phyloP scores from a whole-genome alignment of 768 basidiomycete species.

The Omphalotus guepiniiformis region DNA sequence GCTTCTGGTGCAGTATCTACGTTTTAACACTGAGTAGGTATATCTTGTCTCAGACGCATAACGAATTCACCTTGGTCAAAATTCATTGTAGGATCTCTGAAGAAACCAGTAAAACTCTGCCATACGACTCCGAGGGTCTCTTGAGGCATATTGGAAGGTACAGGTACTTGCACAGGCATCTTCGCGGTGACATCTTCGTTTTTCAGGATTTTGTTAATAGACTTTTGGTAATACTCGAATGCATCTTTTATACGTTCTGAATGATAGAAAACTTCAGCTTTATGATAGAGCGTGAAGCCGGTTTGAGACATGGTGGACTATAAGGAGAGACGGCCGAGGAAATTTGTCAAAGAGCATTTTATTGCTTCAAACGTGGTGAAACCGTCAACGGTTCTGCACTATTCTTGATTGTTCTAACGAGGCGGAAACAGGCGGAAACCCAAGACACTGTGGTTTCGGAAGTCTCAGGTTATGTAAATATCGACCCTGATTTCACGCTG shows the following conservation, averaged over 20 bases:
- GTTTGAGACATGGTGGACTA: conserved; percentile 11
- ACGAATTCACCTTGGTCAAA: conserved; percentile 12
- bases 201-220: conserved; percentile 24
- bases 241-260: conserved; percentile 15
- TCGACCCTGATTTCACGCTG: too few species aligned
- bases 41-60: not conserved
- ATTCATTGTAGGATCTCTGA: conserved; percentile 19
- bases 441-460: too few species aligned
- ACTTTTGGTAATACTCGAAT: conserved; percentile 24
- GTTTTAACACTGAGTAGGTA: not conserved
- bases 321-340: too few species aligned
- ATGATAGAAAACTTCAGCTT: conserved; percentile 11
- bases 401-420: too few species aligned
- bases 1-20: conserved; percentile 24
- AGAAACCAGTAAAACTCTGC: conserved; percentile 25
- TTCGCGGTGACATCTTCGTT: conserved; percentile 21
- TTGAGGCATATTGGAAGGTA: conserved; percentile 12
- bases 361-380: too few species aligned
- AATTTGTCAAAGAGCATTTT: too few species aligned
- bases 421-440: too few species aligned
- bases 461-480: too few species aligned
- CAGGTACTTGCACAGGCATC: conserved; percentile 8
- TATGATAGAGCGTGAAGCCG: conserved; percentile 11
- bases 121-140: conserved; percentile 24
- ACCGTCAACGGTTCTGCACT: too few species aligned